phyloP scores from a whole-genome alignment of 768 basidiomycete genomes.

The Kwoniella europaea region DNA sequence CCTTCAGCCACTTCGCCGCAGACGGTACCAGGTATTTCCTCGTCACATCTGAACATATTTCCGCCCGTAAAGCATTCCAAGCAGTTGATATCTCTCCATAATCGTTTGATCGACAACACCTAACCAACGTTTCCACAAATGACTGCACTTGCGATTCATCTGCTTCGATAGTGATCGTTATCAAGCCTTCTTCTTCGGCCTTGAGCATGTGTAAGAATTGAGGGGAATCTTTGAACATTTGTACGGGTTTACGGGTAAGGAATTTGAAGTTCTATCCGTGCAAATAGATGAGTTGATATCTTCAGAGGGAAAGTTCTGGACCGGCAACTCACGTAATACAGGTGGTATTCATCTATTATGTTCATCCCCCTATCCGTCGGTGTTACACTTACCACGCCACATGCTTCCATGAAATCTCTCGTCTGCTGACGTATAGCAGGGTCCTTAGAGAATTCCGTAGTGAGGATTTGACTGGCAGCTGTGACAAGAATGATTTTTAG shows the following conservation, averaged over 20 bases:
- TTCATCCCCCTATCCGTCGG: constrained; percentile 82
- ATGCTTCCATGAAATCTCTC: constrained; percentile 73
- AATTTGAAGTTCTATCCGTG: constrained; percentile 89
- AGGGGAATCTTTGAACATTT: constrained; percentile 70
- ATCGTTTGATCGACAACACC: constrained; percentile 84
- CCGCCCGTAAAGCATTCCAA: constrained; percentile 86
- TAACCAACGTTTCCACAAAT: constrained; percentile 75
- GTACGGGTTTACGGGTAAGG: constrained; percentile 75
- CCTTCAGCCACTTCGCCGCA: constrained; percentile 84
- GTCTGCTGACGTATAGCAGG: constrained; percentile 80
- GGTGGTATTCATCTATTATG: constrained; percentile 63
- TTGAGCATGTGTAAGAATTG: constrained; percentile 89
- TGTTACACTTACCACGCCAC: constrained; percentile 75
- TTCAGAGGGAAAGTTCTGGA: not conserved
- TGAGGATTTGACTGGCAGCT: constrained; percentile 69
- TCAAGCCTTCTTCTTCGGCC: constrained; percentile 86
- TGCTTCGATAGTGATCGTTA: constrained; percentile 71
- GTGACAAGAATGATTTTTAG: not conserved
- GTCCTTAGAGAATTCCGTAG: constrained; percentile 90
- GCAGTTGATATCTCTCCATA: constrained; percentile 79
- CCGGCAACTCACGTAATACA: constrained; percentile 60
- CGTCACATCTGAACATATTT: constrained; percentile 77
- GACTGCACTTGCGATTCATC: constrained; percentile 68
- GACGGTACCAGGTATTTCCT: constrained; percentile 81
- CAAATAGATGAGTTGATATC: constrained; percentile 10